Evolutionary conservation across 192 early-diverging fungal species (phyloP).

Genomic region (Rhizophagus sp.): DNA sequence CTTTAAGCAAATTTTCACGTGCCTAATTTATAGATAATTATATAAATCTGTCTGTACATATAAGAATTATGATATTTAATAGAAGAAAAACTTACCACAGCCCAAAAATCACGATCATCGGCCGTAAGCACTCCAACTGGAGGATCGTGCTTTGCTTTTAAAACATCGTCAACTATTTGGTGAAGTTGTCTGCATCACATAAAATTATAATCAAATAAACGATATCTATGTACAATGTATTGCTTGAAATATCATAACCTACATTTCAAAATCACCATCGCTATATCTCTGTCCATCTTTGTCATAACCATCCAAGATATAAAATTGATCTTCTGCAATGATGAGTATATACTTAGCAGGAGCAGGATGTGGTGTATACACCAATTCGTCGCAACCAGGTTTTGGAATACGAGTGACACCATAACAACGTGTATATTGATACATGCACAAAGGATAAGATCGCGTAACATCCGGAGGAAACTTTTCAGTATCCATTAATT

Average conservation of each 20-base stretch:
- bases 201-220: neutral
- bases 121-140: conserved; percentile 72
- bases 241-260: conserved; percentile 1
- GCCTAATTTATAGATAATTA: conserved; percentile 35
- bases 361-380: conserved; percentile 48
- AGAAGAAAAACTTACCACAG: conserved; percentile 35
- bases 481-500: conserved; percentile 60
- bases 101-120: conserved; percentile 84
- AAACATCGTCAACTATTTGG: conserved; percentile 56
- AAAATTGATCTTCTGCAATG: conserved; percentile 78
- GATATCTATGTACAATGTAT: neutral
- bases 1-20: conserved; percentile 63
- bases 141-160: conserved; percentile 43
- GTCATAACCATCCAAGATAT: conserved; percentile 67
- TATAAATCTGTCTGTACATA: neutral
- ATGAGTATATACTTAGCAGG: conserved; percentile 64
- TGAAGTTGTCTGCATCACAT: conserved; percentile 57
- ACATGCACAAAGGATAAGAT: conserved; percentile 75
- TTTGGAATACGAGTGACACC: conserved; percentile 84
- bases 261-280: conserved; percentile 74
- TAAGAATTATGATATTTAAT: too few relatives aligned
- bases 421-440: conserved; percentile 79
- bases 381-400: conserved; percentile 69
- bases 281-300: conserved; percentile 55
- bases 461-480: conserved; percentile 70